Base-by-base conservation (phyloP, 1,139 yeast genomes). In the Yamadazyma spencermartinsiae region DNA sequence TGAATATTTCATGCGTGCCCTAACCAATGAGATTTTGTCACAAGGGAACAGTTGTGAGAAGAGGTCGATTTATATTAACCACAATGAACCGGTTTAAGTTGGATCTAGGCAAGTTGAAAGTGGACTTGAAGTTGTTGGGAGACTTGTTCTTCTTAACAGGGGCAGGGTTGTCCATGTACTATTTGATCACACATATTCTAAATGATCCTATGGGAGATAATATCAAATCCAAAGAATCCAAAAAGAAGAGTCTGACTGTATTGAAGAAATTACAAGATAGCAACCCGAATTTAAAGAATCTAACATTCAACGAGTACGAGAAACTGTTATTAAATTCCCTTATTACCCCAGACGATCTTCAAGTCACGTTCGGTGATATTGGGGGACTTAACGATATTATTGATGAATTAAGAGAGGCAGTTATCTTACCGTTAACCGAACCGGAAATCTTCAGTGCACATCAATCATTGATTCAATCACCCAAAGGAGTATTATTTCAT, bases 401-500 rank as follows among this genome's bases (percentile, higher is more conserved):
- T 27, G 92, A 83, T 42, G 98, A 90, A 49, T 69, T 92, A 37
- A 74, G 86, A 49, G 98, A 92, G 60, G 79, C 90, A 38, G 96
- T 92, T 8, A 77, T 92, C 35, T 81, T 86, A 51, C 98, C 98
- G 1, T 68, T 92, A 39, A 89, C 95, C 1, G 82, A 57, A 49
- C 89, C 90, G 1, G 82, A 76, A 27, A 58, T 84, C 36, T 83
- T 82, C 53, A 66, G 74, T 11, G 77, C 74, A 28, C 85, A 82
- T 51, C 80, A 84, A 43, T 61, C 79, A 26, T 68, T 92, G 39
- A 70, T 85, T 25, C 88, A 85, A 54, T 92, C 96, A 1, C 98
- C 98, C 2, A 90, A 88, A 55, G 98, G 98, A 19, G 97, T 92
- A 2, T 66, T 92, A 33, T 74, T 92, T 40, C 83, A 88, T 56